Conservation (phyloP, 768 basidiomycete species). For the Kwoniella dejecticola region DNA sequence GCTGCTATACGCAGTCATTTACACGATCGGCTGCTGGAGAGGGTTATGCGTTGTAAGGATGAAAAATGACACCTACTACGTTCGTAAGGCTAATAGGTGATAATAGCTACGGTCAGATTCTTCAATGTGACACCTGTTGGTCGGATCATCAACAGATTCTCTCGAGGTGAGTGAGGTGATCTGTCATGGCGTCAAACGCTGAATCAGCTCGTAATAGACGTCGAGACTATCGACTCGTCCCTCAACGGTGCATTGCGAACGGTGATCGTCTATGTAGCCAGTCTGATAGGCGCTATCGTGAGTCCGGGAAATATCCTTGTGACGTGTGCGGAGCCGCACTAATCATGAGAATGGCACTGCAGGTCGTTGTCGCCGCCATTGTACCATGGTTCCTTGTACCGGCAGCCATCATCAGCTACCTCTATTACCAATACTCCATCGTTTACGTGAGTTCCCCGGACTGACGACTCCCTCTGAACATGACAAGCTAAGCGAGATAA, state of each 20-base stretch:
- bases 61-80: no score
- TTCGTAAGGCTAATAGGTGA: no score
- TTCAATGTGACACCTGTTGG: constrained; percentile 59
- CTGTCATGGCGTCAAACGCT: no score
- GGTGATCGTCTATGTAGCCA: constrained; percentile 75
- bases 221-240: constrained; percentile 81
- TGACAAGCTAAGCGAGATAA: background rate
- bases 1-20: constrained; percentile 22
- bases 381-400: constrained; percentile 84
- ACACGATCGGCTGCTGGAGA: constrained; percentile 46
- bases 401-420: constrained; percentile 69
- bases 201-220: constrained; percentile 55
- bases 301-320: constrained; percentile 49
- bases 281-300: constrained; percentile 73
- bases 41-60: constrained; percentile 41
- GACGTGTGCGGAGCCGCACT: no score
- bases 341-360: no score
- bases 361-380: constrained; percentile 58
- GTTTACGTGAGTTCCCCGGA: constrained; percentile 49
- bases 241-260: constrained; percentile 62
- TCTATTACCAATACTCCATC: constrained; percentile 68
- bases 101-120: constrained; percentile 48
- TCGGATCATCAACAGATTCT: constrained; percentile 83
- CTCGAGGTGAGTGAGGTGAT: constrained; percentile 57
- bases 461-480: no score